Conservation (phyloP, 345 rosid genomes). For the Aquilaria sinensis region DNA sequence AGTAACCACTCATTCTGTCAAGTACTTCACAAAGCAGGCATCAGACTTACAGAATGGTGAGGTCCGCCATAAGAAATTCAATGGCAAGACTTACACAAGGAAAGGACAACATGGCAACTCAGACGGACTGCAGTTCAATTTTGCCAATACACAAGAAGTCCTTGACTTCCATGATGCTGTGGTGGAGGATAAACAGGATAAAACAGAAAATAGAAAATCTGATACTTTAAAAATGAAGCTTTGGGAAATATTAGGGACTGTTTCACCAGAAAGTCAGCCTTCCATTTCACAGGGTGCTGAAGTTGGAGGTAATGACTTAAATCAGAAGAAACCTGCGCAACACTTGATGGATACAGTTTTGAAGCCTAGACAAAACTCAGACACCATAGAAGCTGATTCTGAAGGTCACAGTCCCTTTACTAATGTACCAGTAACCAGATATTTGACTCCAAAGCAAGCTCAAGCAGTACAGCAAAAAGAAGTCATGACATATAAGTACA, state of each 20-base stretch:
- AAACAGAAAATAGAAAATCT: constrained; percentile 33
- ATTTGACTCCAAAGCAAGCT: constrained; percentile 43
- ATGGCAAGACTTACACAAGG: constrained; percentile 26
- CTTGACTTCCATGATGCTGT: constrained; percentile 25
- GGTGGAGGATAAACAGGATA: constrained; percentile 29
- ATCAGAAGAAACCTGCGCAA: constrained; percentile 23
- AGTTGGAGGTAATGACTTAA: constrained; percentile 24
- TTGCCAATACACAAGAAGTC: constrained; percentile 32
- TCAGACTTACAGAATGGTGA: constrained; percentile 31
- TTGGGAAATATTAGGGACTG: constrained; percentile 62
- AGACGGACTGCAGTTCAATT: constrained; percentile 35
- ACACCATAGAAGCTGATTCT: constrained; percentile 78
- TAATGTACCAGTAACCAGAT: constrained; percentile 54
- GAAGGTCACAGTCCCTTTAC: constrained; percentile 43
- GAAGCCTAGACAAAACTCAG: constrained; percentile 53
- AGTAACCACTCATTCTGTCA: constrained; percentile 23
- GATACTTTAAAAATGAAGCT: constrained; percentile 73
- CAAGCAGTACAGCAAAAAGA: constrained; percentile 20
- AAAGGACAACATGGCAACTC: constrained; percentile 29
- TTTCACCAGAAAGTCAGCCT: constrained; percentile 50
- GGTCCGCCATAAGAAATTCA: constrained; percentile 22
- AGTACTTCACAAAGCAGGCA: constrained; percentile 27
- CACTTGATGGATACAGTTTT: constrained; percentile 21
- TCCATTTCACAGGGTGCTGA: constrained; percentile 35
- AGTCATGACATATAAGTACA: constrained; percentile 26